Evolutionary conservation across 176 grass and related monocot genomes (phyloP).

Genomic region (Musa schizocarpa): DNA sequence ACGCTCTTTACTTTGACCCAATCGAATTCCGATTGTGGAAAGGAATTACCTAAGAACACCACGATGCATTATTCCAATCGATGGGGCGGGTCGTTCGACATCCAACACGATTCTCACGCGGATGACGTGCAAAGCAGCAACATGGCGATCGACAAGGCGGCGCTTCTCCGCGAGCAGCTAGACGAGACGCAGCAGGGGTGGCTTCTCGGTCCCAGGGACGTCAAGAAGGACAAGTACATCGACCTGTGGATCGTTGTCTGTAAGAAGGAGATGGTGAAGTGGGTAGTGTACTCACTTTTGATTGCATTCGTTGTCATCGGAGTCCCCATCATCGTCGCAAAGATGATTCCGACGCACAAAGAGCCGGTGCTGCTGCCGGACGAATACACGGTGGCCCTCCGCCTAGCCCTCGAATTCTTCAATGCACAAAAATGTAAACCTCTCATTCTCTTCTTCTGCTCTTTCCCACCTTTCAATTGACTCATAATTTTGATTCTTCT

Average conservation of each 20-base stretch:
- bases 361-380: neutral
- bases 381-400: constrained; percentile 8
- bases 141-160: neutral
- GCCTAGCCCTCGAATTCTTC: constrained; percentile 20
- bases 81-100: constrained; percentile 25
- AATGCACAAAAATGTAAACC: constrained; percentile 27
- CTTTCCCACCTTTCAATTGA: neutral
- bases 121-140: constrained; percentile 19
- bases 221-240: constrained; percentile 7
- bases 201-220: constrained; percentile 6
- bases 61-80: constrained; percentile 13
- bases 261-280: neutral
- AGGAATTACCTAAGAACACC: neutral
- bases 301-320: neutral
- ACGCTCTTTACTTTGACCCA: no score
- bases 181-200: constrained; percentile 16
- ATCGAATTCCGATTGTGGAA: no score
- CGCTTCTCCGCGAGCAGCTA: neutral
- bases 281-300: neutral
- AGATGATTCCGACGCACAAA: constrained; percentile 4
- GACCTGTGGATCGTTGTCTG: constrained; percentile 13
- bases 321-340: neutral
- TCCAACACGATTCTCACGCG: neutral
- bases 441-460: neutral
- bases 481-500: neutral